Conservation (phyloP, 768 basidiomycete genomes). For the Boletus barrowsii region DNA sequence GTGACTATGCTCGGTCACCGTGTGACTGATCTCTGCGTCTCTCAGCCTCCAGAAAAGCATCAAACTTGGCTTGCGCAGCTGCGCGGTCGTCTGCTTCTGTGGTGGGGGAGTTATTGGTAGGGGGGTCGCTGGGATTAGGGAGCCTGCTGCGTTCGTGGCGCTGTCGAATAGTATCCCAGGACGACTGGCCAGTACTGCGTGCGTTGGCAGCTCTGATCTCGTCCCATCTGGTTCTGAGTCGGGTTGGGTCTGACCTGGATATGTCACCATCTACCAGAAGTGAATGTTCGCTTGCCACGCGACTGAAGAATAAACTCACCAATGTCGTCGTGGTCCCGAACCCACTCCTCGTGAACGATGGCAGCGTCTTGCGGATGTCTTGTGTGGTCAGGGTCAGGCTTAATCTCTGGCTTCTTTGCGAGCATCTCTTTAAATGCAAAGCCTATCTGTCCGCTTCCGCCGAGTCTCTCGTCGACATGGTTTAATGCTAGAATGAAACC, state of each 20-base stretch:
- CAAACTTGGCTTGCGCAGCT: constrained; percentile 53
- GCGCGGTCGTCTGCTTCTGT: constrained; percentile 34
- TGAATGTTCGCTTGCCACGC: not conserved
- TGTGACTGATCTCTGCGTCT: constrained; percentile 36
- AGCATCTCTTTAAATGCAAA: constrained; percentile 26
- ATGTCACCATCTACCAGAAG: constrained; percentile 1
- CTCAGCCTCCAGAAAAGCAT: constrained; percentile 58
- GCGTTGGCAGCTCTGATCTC: constrained; percentile 58
- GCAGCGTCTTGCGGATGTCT: constrained; percentile 2
- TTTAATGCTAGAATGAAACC: constrained; percentile 31
- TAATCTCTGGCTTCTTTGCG: constrained; percentile 12
- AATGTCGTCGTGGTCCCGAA: constrained; percentile 2
- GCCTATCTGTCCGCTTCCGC: constrained; percentile 29
- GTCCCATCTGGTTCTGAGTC: constrained; percentile 52
- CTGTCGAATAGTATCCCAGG: constrained; percentile 70
- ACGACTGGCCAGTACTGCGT: constrained; percentile 41
- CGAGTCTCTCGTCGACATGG: constrained; percentile 31
- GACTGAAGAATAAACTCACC: constrained; percentile 11
- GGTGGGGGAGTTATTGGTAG: constrained; percentile 1
- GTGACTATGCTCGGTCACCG: constrained; percentile 7
- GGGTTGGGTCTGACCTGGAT: constrained; percentile 6
- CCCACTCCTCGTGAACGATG: constrained; percentile 16
- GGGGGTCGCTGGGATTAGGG: constrained; percentile 8
- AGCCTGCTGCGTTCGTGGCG: constrained; percentile 41
- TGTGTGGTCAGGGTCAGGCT: not conserved